A percentile compares a stretch with the other conserved stretches of the same genome.
Conservation (phyloP, 495 filamentous ascomycete genomes). For the Annulohypoxylon bovei region DNA sequence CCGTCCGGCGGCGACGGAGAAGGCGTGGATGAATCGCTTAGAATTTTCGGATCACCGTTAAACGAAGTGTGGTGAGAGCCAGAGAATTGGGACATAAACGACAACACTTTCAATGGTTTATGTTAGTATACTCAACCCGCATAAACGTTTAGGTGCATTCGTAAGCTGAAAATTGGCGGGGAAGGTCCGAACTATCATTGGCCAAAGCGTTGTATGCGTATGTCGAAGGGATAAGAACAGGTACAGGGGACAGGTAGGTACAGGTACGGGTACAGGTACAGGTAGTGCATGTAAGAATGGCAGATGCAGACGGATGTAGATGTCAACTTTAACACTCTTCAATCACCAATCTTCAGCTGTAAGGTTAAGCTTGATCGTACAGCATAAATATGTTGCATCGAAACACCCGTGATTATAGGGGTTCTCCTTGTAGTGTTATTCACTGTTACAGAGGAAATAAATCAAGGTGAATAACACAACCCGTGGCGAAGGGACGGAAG, state of each 20-base stretch:
- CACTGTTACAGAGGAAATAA: background rate
- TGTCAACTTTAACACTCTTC: slow-evolving; percentile 19
- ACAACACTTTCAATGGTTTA: slow-evolving; percentile 56
- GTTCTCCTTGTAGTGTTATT: background rate
- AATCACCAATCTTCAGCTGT: background rate
- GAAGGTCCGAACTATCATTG: background rate
- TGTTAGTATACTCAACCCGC: slow-evolving; percentile 34
- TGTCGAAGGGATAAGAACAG: slow-evolving; percentile 10
- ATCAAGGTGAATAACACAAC: background rate
- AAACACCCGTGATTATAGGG: background rate
- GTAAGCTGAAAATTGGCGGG: background rate
- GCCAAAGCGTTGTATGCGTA: slow-evolving; percentile 20
- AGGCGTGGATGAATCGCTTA: slow-evolving; percentile 54
- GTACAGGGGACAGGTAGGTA: background rate
- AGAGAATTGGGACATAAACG: slow-evolving; percentile 69
- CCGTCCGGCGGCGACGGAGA: slow-evolving; percentile 48
- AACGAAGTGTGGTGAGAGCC: slow-evolving; percentile 44
- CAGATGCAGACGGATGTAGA: slow-evolving; percentile 2
- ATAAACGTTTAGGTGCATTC: slow-evolving; percentile 37
- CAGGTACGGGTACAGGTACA: background rate
- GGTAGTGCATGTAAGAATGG: background rate
- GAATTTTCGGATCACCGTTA: slow-evolving; percentile 42
- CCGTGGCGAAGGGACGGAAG: background rate
- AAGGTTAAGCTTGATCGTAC: slow-evolving; percentile 17
- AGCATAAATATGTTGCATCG: background rate